Evolutionary conservation across 2,329 filamentous ascomycete genomes (phyloP), one percentile per base, ranked within the genome.

Genomic region (Alternaria conjuncta): DNA sequence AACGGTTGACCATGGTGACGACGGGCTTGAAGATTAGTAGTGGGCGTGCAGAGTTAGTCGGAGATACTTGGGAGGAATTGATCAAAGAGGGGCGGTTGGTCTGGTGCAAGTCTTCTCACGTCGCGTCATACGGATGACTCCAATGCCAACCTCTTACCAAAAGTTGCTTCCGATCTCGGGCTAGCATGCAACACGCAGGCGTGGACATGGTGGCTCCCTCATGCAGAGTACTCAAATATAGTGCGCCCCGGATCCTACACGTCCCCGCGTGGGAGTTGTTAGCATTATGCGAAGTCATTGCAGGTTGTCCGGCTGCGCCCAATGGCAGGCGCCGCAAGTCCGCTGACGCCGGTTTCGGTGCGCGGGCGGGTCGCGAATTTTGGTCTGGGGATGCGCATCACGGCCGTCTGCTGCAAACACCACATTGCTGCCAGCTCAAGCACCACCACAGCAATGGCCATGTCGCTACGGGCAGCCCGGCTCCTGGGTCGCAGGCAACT

Each of bases 1-100:
- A 85, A 81, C 93, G 86, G 68, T 87, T 84, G 74, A 91, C 90
- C 92, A 95, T 93, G 68, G 60, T 66, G 67, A 49, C 30, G 63
- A 57, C 50, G 13, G 23, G 21, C 43, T 46, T 60, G 28, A 28
- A 28, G 47, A 26, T 58, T n/a, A 53, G 57, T 49, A 47, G 58
- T 20, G 18, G 43, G 41, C 28, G 45, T 46, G 44, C 13, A 51
- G 25, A 43, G 15, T 25, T 11, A 47, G 44, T 36, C 44, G 53
- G 57, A 47, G 55, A 58, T 44, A 59, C 30, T 55, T 44, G 55
- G 36, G 54, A 43, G 28, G 26, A 54, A 57, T 25, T 46, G 45
- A 57, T 58, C 44, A 57, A 57, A 65, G 57, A 62, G 41, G 32
- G 56, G 45, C 55, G 54, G 32, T 49, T 36, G 55, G 57, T 50